Percentiles rank a stretch among this genome's conserved stretches.
Conservation (phyloP, 108 stramenopile genomes). For the Nitzschia sp. region DNA sequence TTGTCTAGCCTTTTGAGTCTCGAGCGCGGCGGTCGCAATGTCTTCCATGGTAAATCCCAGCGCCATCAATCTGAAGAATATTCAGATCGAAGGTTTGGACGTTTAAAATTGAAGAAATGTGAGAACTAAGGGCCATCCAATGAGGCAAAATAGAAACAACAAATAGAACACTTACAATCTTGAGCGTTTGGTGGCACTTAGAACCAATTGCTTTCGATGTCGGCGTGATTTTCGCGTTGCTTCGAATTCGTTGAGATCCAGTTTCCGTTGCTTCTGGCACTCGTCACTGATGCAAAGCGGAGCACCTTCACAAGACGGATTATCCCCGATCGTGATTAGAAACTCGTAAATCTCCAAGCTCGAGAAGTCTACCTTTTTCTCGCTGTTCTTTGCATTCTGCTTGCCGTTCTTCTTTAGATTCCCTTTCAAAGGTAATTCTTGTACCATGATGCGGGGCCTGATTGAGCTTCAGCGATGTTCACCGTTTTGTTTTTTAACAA, state of each 20-base stretch:
- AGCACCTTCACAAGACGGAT: conserved; percentile 24
- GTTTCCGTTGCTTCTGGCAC: neutral
- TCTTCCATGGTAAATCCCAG: conserved; percentile 24
- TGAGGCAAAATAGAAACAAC: neutral
- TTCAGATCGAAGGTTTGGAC: too few relatives aligned
- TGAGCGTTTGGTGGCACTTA: conserved; percentile 17
- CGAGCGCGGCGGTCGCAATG: conserved; percentile 18
- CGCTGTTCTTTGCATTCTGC: neutral
- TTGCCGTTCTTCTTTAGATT: neutral
- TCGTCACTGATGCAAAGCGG: conserved; percentile 20
- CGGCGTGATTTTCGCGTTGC: conserved; percentile 1
- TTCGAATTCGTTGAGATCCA: conserved; percentile 14
- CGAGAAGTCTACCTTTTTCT: conserved; percentile 8
- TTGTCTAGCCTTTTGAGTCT: conserved; percentile 20
- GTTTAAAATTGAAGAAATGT: neutral
- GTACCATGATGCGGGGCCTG: too few relatives aligned
- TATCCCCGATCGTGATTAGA: conserved; percentile 17
- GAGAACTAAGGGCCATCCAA: too few relatives aligned
- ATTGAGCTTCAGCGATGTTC: too few relatives aligned
- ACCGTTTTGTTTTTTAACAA: too few relatives aligned
- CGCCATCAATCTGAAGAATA: conserved; percentile 11
- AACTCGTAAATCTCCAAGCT: conserved; percentile 17
- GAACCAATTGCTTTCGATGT: conserved; percentile 13
- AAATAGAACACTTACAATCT: conserved; percentile 15
- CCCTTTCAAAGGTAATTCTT: neutral